phyloP scores from a whole-genome alignment of 257 asterid genomes.

The Gardenia jasminoides region DNA sequence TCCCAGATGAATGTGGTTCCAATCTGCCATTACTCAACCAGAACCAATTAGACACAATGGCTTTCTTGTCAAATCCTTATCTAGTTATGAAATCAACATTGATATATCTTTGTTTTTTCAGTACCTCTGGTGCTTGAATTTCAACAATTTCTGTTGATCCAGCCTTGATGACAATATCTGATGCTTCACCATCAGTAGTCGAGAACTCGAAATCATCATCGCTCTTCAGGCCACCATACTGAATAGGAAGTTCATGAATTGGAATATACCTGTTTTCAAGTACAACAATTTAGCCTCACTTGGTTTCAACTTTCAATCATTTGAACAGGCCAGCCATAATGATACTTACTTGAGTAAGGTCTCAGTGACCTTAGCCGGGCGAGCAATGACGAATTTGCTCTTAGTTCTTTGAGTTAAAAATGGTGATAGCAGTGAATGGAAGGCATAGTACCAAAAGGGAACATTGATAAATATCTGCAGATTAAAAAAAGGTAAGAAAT shows the following conservation, averaged over 20 bases:
- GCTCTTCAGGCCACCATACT: constrained; percentile 70
- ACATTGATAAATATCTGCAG: constrained; percentile 78
- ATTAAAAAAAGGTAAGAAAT: background rate
- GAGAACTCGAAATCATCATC: constrained; percentile 59
- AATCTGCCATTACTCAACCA: constrained; percentile 33
- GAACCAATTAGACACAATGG: background rate
- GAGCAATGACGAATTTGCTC: constrained; percentile 77
- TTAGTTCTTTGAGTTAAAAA: constrained; percentile 75
- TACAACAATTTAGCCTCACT: constrained; percentile 3
- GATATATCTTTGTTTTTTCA: background rate
- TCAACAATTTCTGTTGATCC: constrained; percentile 63
- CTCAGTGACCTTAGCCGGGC: constrained; percentile 71
- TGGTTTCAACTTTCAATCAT: background rate
- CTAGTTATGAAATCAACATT: background rate
- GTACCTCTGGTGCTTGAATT: constrained; percentile 68
- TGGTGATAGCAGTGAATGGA: constrained; percentile 61
- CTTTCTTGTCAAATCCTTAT: background rate
- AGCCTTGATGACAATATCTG: constrained; percentile 55
- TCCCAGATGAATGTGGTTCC: constrained; percentile 75
- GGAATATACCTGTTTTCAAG: constrained; percentile 53
- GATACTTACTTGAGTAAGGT: constrained; percentile 71
- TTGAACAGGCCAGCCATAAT: too few species aligned
- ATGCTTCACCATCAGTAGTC: constrained; percentile 40
- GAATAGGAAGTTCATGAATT: constrained; percentile 63
- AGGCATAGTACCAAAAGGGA: constrained; percentile 78